Evolutionary conservation across 2,329 filamentous ascomycete genomes (phyloP).

Genomic region (Fusarium avenaceum): DNA sequence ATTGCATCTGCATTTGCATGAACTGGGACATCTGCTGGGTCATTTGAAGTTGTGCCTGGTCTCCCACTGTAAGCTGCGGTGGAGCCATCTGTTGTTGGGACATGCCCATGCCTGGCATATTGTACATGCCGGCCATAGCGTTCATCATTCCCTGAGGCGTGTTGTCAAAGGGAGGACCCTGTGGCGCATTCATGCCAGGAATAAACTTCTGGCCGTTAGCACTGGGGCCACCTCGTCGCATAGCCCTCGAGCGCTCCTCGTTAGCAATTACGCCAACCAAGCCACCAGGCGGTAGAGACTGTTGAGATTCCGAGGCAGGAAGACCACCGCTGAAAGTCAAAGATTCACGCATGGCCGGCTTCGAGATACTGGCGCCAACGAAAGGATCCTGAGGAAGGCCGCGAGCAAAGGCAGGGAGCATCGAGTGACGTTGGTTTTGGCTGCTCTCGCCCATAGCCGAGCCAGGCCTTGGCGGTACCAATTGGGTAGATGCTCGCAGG

Average conservation of each 20-base stretch:
- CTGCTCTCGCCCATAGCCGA: conserved; percentile 67
- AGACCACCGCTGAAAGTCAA: conserved; percentile 75
- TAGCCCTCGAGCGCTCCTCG: conserved; percentile 83
- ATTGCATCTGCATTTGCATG: conserved; percentile 96
- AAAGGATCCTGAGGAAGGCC: conserved; percentile 89
- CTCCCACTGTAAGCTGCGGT: conserved; percentile 68
- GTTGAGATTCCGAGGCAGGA: conserved; percentile 54
- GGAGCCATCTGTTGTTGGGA: conserved; percentile 48
- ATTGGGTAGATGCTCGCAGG: conserved; percentile 67
- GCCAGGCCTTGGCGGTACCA: conserved; percentile 63
- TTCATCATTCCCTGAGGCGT: conserved; percentile 60
- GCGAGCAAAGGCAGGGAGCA: conserved; percentile 84
- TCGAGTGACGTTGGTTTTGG: conserved; percentile 54
- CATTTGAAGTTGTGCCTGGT: conserved; percentile 84
- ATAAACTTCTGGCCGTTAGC: conserved; percentile 64
- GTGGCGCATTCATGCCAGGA: conserved; percentile 55
- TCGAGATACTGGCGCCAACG: conserved; percentile 81
- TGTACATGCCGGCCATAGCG: conserved; percentile 51
- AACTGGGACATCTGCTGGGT: conserved; percentile 87
- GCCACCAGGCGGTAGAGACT: conserved; percentile 75
- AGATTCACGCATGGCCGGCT: conserved; percentile 79
- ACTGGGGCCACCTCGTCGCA: conserved; percentile 83
- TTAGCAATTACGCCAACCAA: conserved; percentile 89
- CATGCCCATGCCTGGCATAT: conserved; percentile 51
- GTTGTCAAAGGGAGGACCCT: conserved; percentile 62